Base-by-base conservation (phyloP, 192 early-diverging fungal species). In the Backusella australiensis region DNA sequence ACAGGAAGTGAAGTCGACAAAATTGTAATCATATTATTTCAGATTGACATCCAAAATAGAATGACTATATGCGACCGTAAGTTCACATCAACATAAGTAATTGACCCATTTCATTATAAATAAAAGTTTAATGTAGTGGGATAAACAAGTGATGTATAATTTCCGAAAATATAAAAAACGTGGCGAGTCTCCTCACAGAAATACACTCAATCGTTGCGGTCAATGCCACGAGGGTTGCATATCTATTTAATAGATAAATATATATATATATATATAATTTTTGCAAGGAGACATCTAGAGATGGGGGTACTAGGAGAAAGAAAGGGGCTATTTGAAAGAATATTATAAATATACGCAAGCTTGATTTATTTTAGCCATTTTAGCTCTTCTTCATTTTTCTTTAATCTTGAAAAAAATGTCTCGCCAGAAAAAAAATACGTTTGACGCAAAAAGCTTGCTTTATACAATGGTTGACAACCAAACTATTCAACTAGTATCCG, bases 401-500 rank as follows among this genome's bases (percentile, higher is more conserved):
- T 29, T 71, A 42, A 23, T 49, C 15, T 32, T 71, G 15, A 42
- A 71, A 32, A 44, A 49, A 71, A 71, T 49, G 44, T 15, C 39
- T 32, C 41, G 21, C 36, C 34, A 41, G 11, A 41, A 35, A 41
- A 41, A 38, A 46, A 49, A 71, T 41, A 71, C 29, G 6, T 71
- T 77, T 44, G 53, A 79, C 1, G 73, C 73, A 56, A 34, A 73
- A 26, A 17, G 26, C 19, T 44, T 79, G 14, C 52, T 79, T 34
- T n/a, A 70, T 56, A 42, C 44, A 34, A 41, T 17, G 3, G 75
- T 79, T 34, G 78, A 79, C 59, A 29, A 71, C 19, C 46, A 68
- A 35, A 63, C 72, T 23, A 73, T 79, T 29, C 66, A 71, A 44
- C 21, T 79, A 9, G 68, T 67, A 29, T 79, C 78, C 0, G 78